phyloP scores from a whole-genome alignment of 345 rosid genomes.

The Carallia brachiata region DNA sequence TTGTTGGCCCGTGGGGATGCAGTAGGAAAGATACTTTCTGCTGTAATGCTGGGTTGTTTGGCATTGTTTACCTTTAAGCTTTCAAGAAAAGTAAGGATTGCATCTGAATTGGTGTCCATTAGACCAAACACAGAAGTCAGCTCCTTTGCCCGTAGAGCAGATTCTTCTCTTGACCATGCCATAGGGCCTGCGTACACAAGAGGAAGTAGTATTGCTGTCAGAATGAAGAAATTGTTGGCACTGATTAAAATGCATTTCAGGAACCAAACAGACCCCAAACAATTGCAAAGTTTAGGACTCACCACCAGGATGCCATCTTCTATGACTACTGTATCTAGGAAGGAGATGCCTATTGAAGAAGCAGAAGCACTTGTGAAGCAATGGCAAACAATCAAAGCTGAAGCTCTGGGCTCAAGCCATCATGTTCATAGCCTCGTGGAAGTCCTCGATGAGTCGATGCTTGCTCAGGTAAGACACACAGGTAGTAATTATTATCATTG shows the following conservation, averaged over 20 bases:
- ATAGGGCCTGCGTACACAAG: constrained; percentile 25
- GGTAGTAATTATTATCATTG: neutral
- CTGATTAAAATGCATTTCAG: constrained; percentile 42
- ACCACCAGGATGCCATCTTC: constrained; percentile 49
- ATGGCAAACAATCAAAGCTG: constrained; percentile 91
- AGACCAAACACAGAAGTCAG: constrained; percentile 34
- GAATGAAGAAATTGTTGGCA: constrained; percentile 48
- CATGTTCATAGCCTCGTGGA: constrained; percentile 59
- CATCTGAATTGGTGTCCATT: constrained; percentile 36
- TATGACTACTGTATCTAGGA: constrained; percentile 35
- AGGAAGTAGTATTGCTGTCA: constrained; percentile 36
- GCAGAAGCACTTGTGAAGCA: constrained; percentile 87
- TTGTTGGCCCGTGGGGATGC: constrained; percentile 47
- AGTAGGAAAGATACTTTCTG: constrained; percentile 44
- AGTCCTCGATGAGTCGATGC: constrained; percentile 89
- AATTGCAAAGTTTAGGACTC: constrained; percentile 32
- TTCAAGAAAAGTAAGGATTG: constrained; percentile 31
- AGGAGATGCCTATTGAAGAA: constrained; percentile 72
- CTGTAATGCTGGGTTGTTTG: constrained; percentile 57
- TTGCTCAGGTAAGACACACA: constrained; percentile 60
- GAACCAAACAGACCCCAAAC: constrained; percentile 34
- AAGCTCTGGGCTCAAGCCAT: constrained; percentile 83
- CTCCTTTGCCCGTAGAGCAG: constrained; percentile 35
- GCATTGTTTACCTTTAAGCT: constrained; percentile 50
- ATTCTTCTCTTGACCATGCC: constrained; percentile 35